A percentile compares a stretch with the other conserved stretches of the same genome.
These are phyloP conservation scores for Paramecium caudatum DNA, from an alignment of 73 alveolate species.

Conservation along the genomic window DNA sequence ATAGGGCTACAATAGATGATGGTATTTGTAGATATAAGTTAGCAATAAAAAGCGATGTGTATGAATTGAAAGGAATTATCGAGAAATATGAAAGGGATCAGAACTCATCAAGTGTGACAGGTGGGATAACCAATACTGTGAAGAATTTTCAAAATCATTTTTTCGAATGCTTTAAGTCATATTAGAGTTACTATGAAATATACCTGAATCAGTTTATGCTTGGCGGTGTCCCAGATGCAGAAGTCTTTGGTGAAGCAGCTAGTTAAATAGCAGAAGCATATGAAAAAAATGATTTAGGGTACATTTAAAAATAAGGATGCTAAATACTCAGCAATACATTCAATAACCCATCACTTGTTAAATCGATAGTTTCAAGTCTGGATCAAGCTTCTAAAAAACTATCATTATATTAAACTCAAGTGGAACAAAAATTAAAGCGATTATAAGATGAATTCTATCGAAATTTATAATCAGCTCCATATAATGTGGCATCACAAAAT, in stretches of 20 bases:
- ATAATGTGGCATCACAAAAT: not conserved
- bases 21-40: not conserved
- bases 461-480: not conserved
- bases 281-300: constrained; percentile 44
- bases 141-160: constrained; percentile 37
- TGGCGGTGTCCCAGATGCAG: constrained; percentile 31
- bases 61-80: not conserved
- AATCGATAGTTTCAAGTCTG: not conserved
- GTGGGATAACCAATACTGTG: constrained; percentile 27
- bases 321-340: not conserved
- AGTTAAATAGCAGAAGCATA: constrained; percentile 22
- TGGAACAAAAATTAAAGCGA: not conserved
- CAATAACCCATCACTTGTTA: not conserved
- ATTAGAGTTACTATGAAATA: not conserved
- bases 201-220: not conserved
- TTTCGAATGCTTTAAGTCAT: constrained; percentile 5
- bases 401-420: not conserved
- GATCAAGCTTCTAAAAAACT: constrained; percentile 8
- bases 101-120: not conserved
- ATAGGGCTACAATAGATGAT: constrained; percentile 27
- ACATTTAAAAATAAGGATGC: not conserved
- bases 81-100: not conserved
- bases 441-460: not conserved
- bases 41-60: not conserved
- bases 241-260: constrained; percentile 48